Conservation (phyloP, 1,284 basidiomycete species). For the Apiotrichum domesticum region DNA sequence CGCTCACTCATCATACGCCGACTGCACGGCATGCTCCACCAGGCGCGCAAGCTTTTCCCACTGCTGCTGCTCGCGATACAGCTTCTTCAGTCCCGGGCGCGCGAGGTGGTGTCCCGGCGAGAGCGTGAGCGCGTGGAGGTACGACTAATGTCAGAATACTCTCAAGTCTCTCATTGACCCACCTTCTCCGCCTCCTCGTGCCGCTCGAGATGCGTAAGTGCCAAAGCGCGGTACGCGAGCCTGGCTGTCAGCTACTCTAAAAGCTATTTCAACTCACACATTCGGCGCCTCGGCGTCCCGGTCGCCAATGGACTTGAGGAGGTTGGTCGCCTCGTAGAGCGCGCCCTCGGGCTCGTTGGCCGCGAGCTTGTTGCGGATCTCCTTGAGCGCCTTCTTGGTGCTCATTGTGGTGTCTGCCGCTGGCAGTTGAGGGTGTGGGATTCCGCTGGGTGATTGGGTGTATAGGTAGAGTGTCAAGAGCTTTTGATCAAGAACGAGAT, state of each 20-base stretch:
- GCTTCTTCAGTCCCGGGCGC: slow-evolving; percentile 63
- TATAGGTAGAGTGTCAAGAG: no score
- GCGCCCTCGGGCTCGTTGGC: slow-evolving; percentile 67
- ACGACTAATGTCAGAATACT: slow-evolving; percentile 53
- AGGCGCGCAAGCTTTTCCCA: slow-evolving; percentile 60
- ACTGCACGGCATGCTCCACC: slow-evolving; percentile 54
- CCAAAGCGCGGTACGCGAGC: slow-evolving; percentile 72
- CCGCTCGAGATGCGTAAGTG: slow-evolving; percentile 65
- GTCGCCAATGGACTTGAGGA: slow-evolving; percentile 57
- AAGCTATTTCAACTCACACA: slow-evolving; percentile 54
- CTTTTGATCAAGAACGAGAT: no score
- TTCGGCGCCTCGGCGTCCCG: slow-evolving; percentile 54
- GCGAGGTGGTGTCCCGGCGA: slow-evolving; percentile 63
- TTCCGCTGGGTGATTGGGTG: no score
- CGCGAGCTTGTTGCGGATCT: slow-evolving; percentile 67
- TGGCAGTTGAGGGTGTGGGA: no score
- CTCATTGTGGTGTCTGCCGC: slow-evolving; percentile 1
- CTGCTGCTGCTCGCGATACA: slow-evolving; percentile 60
- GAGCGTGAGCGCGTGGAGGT: slow-evolving; percentile 63
- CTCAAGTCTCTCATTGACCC: slow-evolving; percentile 37
- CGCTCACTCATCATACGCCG: slow-evolving; percentile 57
- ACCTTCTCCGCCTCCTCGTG: slow-evolving; percentile 74
- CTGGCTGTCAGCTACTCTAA: slow-evolving; percentile 46
- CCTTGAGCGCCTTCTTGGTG: slow-evolving; percentile 56
- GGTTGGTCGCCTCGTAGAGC: slow-evolving; percentile 33